Evolutionary conservation across 495 filamentous ascomycete species (phyloP), one percentile per base, ranked within the genome.

Genomic region (Tetracladium marchalianum): DNA sequence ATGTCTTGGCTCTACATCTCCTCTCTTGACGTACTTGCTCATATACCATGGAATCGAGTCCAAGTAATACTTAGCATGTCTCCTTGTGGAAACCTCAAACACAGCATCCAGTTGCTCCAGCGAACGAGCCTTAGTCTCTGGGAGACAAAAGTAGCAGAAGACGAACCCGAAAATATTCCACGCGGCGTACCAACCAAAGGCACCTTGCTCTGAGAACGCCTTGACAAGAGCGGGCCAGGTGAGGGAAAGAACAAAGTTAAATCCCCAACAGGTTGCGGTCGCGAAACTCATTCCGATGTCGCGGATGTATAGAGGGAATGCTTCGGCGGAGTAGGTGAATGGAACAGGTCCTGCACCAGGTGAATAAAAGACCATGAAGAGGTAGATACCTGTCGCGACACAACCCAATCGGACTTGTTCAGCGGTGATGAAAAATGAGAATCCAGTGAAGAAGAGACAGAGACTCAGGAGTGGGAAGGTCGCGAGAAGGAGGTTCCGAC

Each of bases 311-410:
- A 90, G 62, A 1, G 85, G 85, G 58, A 82, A 86, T 0, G 80
- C 84, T 58, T 92, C 86, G 3, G 86, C 86, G 4, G 78, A 82
- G 58, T 92, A 90, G 1, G 85, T 87, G 57, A 89, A 89, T 0
- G 86, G 85, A 0, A 92, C 86, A 0, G 86, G 84, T 0, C 86
- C 86, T 54, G 84, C 82, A n/a, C 87, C 86, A 1, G 85, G 85
- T 2, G 79, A 84, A 63, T 92, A 90, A 15, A 87, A 75, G 6
- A 82, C 67, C 11, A 73, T 81, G 55, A 82, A 92, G 2, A 90
- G 63, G 54, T 86, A 89, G 33, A 86, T 84, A 2, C 84, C 85
- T 4, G 81, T 59, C 0, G 81, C 75, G 6, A 88, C 78, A 47
- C 77, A 82, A 43, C 58, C 78, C 32, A 81, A 7, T 27, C 22